Conservation (phyloP, 2,329 filamentous ascomycete species). For the Bipolaris oryzae region DNA sequence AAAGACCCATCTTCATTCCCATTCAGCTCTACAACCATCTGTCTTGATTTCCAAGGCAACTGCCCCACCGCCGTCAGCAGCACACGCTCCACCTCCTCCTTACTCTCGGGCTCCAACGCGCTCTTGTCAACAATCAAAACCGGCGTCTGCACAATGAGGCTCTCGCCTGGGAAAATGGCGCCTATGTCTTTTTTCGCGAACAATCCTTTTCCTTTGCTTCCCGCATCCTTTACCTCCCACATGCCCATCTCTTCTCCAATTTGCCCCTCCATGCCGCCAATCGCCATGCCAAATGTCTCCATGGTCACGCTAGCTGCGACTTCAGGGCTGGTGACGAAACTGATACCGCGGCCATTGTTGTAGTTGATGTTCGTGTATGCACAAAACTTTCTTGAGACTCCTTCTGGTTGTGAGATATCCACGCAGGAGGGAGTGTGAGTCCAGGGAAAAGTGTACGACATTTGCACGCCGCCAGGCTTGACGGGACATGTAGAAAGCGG, state of each 20-base stretch:
- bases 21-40: constrained; percentile 23
- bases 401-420: constrained; percentile 4
- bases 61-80: constrained; percentile 30
- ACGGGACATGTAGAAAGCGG: constrained; percentile 26
- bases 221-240: constrained; percentile 30
- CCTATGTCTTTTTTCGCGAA: constrained; percentile 29
- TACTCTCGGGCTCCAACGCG: constrained; percentile 16
- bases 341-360: constrained; percentile 37
- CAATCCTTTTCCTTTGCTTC: constrained; percentile 33
- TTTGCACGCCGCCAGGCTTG: constrained; percentile 29
- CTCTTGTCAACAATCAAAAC: constrained; percentile 29
- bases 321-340: constrained; percentile 37
- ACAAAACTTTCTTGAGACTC: constrained; percentile 27
- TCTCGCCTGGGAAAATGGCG: constrained; percentile 30
- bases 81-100: constrained; percentile 17
- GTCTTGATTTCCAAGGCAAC: constrained; percentile 27
- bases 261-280: constrained; percentile 17
- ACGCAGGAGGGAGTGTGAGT: constrained; percentile 39
- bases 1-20: constrained; percentile 20
- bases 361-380: constrained; percentile 36
- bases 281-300: constrained; percentile 21
- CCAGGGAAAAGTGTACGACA: constrained; percentile 37
- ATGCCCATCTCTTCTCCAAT: constrained; percentile 23
- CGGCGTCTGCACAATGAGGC: constrained; percentile 33
- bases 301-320: constrained; percentile 27